Conservation (phyloP, 768 basidiomycete species). For the Termitomyces titanicus region DNA sequence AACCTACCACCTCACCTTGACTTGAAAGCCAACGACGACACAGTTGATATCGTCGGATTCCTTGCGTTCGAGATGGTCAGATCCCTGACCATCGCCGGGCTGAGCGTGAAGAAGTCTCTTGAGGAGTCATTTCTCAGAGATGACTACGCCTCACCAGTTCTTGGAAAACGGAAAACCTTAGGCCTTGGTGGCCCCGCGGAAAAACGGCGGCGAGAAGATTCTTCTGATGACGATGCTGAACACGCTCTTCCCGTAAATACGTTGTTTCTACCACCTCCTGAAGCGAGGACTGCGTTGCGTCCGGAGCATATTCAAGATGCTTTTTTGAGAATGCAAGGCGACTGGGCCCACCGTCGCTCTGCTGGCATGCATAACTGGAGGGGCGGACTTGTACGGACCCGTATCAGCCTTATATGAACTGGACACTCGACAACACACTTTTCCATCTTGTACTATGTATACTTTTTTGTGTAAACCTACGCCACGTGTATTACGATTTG, state of each 20-base stretch:
- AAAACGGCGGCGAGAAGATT: slow-evolving; percentile 52
- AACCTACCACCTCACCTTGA: slow-evolving; percentile 86
- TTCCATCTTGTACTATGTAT: slow-evolving; percentile 3
- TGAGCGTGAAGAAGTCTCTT: slow-evolving; percentile 76
- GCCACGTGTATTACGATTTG: slow-evolving; percentile 17
- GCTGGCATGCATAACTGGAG: slow-evolving; percentile 91
- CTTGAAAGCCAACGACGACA: slow-evolving; percentile 89
- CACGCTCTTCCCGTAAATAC: slow-evolving; percentile 65
- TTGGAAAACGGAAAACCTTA: slow-evolving; percentile 67
- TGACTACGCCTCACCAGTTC: slow-evolving; percentile 58
- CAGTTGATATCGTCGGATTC: slow-evolving; percentile 95
- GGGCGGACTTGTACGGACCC: slow-evolving; percentile 77
- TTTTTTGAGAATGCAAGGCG: slow-evolving; percentile 84
- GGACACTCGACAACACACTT: slow-evolving; percentile 1
- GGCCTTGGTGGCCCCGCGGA: slow-evolving; percentile 45
- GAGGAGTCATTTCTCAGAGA: slow-evolving; percentile 70
- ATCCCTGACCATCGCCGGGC: slow-evolving; percentile 83
- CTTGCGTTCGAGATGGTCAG: slow-evolving; percentile 97
- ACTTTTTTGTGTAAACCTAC: slow-evolving; percentile 12
- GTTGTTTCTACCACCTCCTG: slow-evolving; percentile 78
- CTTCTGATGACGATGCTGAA: slow-evolving; percentile 59
- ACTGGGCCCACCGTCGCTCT: slow-evolving; percentile 76
- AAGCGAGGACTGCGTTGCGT: slow-evolving; percentile 71
- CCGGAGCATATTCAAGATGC: slow-evolving; percentile 92
- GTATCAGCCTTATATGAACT: slow-evolving; percentile 69